These are phyloP conservation scores for Ganoderma multipileum DNA, from an alignment of 1,284 basidiomycete genomes.

Conservation along the genomic window DNA sequence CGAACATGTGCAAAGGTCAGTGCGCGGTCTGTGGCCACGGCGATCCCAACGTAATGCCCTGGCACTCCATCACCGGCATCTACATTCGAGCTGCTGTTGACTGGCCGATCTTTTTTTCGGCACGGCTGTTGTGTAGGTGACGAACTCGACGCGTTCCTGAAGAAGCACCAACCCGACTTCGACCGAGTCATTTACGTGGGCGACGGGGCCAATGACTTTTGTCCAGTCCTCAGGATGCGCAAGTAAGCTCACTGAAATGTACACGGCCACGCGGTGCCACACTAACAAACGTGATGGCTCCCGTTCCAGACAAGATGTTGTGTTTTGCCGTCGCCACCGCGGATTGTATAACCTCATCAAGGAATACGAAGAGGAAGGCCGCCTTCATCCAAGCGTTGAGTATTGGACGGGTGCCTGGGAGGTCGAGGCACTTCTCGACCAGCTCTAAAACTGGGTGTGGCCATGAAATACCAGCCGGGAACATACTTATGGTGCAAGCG, in stretches of 20 bases:
- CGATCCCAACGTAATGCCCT: neutral
- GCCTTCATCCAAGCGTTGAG: conserved; percentile 74
- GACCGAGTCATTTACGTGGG: conserved; percentile 92
- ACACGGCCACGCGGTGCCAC: neutral
- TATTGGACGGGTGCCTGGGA: conserved; percentile 96
- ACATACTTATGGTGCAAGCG: neutral
- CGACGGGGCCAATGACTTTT: conserved; percentile 96
- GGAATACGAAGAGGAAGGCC: conserved; percentile 68
- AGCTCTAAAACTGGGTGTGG: conserved; percentile 42
- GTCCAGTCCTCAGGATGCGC: conserved; percentile 85
- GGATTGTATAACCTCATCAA: conserved; percentile 81
- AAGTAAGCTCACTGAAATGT: conserved; percentile 51
- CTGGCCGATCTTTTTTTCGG: neutral
- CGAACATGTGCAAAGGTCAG: conserved; percentile 98
- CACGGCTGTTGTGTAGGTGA: conserved; percentile 60
- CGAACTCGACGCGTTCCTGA: conserved; percentile 86
- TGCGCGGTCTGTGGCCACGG: neutral
- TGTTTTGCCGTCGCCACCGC: conserved; percentile 78
- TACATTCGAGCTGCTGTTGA: neutral
- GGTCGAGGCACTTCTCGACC: conserved; percentile 81
- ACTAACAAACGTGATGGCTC: conserved; percentile 13
- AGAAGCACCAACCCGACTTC: conserved; percentile 70
- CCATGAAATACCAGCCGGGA: neutral
- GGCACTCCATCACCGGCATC: neutral
- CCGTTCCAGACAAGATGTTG: conserved; percentile 69